Conservation (phyloP, 2,329 filamentous ascomycete species). For the Nemania sp. region DNA sequence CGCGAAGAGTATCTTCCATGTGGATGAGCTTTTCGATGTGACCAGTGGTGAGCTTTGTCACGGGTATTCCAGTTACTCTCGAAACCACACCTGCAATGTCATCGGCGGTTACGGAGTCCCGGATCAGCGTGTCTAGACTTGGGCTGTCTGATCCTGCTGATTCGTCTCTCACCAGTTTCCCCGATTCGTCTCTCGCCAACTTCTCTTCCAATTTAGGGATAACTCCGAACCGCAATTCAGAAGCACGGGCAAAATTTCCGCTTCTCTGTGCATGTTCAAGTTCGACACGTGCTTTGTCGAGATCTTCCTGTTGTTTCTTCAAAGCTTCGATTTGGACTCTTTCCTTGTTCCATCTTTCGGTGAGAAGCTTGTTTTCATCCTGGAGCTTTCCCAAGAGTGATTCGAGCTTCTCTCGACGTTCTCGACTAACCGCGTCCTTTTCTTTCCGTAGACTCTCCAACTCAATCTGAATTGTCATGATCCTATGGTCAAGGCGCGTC, state of each 20-base stretch:
- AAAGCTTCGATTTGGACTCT: constrained; percentile 81
- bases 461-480: constrained; percentile 97
- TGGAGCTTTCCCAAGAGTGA: constrained; percentile 74
- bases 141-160: constrained; percentile 34
- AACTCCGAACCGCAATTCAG: constrained; percentile 83
- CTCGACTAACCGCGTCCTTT: constrained; percentile 84
- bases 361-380: constrained; percentile 74
- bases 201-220: constrained; percentile 82
- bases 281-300: constrained; percentile 83
- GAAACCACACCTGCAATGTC: constrained; percentile 94
- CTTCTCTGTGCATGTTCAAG: constrained; percentile 85
- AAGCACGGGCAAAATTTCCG: constrained; percentile 87
- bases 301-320: constrained; percentile 84
- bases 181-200: constrained; percentile 79
- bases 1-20: constrained; percentile 88
- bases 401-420: constrained; percentile 85
- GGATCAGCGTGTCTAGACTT: constrained; percentile 66
- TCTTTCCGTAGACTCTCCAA: constrained; percentile 93
- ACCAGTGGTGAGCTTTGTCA: constrained; percentile 87
- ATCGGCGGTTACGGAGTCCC: constrained; percentile 92
- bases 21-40: constrained; percentile 93
- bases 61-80: constrained; percentile 87
- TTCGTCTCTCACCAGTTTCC: too few species aligned
- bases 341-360: constrained; percentile 87
- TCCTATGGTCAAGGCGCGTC: constrained; percentile 86